These are phyloP conservation scores for Diatrype stigma DNA, from an alignment of 2,329 filamentous ascomycete species.

Conservation along the genomic window DNA sequence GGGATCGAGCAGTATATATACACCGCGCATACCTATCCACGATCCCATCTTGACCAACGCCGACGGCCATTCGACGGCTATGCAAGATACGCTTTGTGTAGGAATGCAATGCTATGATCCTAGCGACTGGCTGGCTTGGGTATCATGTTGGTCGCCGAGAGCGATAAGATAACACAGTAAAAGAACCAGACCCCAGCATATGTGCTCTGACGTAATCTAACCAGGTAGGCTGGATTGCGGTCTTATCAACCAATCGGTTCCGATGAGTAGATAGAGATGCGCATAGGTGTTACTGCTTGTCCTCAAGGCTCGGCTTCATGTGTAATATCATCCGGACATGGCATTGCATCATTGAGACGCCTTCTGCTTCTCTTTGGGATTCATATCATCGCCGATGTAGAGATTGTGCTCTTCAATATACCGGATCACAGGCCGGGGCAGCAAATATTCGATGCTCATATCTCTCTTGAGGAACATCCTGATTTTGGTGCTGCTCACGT, in stretches of 20 bases:
- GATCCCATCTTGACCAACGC: background rate
- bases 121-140: background rate
- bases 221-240: background rate
- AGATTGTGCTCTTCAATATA: constrained; percentile 67
- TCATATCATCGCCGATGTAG: constrained; percentile 38
- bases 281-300: background rate
- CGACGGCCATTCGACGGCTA: background rate
- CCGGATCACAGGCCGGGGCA: constrained; percentile 69
- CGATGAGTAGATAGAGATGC: background rate
- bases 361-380: constrained; percentile 25
- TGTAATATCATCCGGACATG: background rate
- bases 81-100: background rate
- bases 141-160: background rate
- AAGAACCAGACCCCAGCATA: background rate
- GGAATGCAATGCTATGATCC: background rate
- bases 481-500: constrained; percentile 79
- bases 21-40: background rate
- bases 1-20: no score
- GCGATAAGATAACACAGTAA: background rate
- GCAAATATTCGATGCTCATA: constrained; percentile 75
- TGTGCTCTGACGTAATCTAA: background rate
- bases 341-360: constrained; percentile 6
- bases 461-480: constrained; percentile 73
- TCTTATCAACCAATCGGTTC: background rate
- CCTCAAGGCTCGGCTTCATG: background rate